Evolutionary conservation across 2,329 filamentous ascomycete genomes (phyloP), one percentile per base, ranked within the genome.

Genomic region (Aspergillus brasiliensis): DNA sequence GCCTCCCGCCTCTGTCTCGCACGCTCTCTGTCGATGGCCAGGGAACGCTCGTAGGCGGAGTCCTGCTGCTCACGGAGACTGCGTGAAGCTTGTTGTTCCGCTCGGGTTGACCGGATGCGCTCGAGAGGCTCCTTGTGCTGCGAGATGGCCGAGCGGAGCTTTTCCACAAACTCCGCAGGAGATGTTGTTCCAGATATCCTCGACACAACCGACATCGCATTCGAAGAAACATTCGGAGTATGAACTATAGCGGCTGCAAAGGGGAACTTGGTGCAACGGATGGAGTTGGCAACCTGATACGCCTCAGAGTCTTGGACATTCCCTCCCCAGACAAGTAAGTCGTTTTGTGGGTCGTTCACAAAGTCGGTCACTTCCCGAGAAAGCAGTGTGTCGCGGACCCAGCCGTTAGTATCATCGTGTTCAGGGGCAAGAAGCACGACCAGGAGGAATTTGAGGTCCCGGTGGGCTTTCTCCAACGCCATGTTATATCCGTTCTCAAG

Each of bases 241-340:
- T 97, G 89, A 59, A 92, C 93, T 27, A 97, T 88, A 3, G 97
- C 77, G 13, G 89, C 91, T 0, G 90, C 88, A 73, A 96, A 98
- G 8, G 95, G 95, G 70, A 95, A 97, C 73, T 96, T 96, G 60
- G 91, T 96, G 75, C 91, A 95, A 67, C 88, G 88, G 63, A 98
- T 86, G 48, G 93, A 92, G 11, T 86, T 84, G n/a, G 92, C 88
- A 42, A 97, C 92, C 74, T 97, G 92, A 75, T 96, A 98, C 5
- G 94, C 91, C 78, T 99, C 95, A 3, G 92, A 90, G 73, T 99
- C 95, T 64, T 92, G 86, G 0, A 98, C 90, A 67, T 92, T 97
- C 49, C 95, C 95, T 42, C 90, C 92, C 95, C 95, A 99, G 2
- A 99, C 77, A 37, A 98, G 81, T 28, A 97, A 85, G 71, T 94